Base-by-base conservation (phyloP, 352 stramenopile species). In the Phytophthora syringae region DNA sequence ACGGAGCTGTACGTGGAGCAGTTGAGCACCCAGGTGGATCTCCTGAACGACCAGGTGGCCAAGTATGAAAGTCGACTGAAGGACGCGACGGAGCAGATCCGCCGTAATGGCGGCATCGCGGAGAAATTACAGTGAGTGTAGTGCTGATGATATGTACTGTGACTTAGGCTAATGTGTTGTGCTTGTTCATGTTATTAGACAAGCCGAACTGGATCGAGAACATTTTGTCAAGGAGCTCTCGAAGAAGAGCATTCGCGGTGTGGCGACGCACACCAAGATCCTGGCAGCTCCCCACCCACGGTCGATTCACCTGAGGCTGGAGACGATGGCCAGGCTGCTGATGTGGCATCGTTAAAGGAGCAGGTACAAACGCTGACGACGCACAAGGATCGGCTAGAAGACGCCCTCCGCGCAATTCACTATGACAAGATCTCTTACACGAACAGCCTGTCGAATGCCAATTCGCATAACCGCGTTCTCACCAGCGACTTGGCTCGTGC, bases 401-500 rank as follows among this genome's bases (percentile, higher is more conserved):
- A 93, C 37, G 79, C 87, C 5, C 74, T 93, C 32, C 83, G 83
- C 3, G 79, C 79, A 1, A 89, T 79, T 27, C 84, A 93, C 21
- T 93, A 95, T 68, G 87, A 95, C 58, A 95, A 93, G 42, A 79
- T 92, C 1, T 90, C 84, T 52, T 95, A 91, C 59, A 92, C 87
- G 28, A 92, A 93, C 43, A 80, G 84, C 1, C 50, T 95, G 5
- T 80, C 82, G 12, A 92, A 93, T 24, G 82, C 84, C 0, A 89
- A 92, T 45, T 90, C 86, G 16, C 86, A 95, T 45, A 92, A 90
- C 49, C 79, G 82, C 21, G 80, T 87, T 15, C 72, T 93, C 1
- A 75, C 72, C 0, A 87, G 67, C 21, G 83, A 95, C 36, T 54
- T 93, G 15, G 69, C 73, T 22, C 83, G 74, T 6, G 76, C 74